Evolutionary conservation across 495 filamentous ascomycete species (phyloP), one percentile per base, ranked within the genome.

Genomic region (Gamarada debralockiae): DNA sequence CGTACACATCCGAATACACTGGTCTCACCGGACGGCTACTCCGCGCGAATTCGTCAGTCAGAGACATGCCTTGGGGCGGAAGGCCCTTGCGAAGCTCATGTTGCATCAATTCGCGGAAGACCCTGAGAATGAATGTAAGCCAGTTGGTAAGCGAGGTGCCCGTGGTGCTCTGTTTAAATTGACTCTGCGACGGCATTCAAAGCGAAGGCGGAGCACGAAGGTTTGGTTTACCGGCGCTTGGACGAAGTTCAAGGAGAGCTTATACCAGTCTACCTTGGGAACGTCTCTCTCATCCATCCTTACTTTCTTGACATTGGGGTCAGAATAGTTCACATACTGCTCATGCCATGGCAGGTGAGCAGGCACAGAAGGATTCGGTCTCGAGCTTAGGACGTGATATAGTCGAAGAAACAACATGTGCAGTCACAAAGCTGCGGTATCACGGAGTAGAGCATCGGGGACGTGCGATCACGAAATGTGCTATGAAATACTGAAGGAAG

Each of bases 311-410:
- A 72, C 56, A 46, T 62, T n/a, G 59, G 60, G n/a, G 68, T 73
- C 8, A 50, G 60, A 33, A 72, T 77, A 48, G 55, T 70, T 23
- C 64, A 77, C 51, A 71, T 77, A 61, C 57, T 74, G 7, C 55
- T 80, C 13, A 65, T 80, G 51, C 71, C 61, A 12, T 78, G 67
- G 75, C 53, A 31, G 68, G 69, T 1, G 56, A 70, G 38, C 41
- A 56, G 42, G 57, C 51, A 36, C 38, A 38, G 6, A 48, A 33
- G 24, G 45, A 59, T 59, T 54, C 46, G 46, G 41, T 59, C n/a
- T 50, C 31, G 25, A 14, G 1, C 13, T 45, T 55, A 22, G 39
- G 47, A 56, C 52, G 31, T 9, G 52, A 55, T 52, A 39, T 60
- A 12, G 42, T n/a, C 37, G 27, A 4, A 20, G 52, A 55, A 52